Evolutionary conservation across 1,284 basidiomycete species (phyloP).

Genomic region (Melampsora americana): DNA sequence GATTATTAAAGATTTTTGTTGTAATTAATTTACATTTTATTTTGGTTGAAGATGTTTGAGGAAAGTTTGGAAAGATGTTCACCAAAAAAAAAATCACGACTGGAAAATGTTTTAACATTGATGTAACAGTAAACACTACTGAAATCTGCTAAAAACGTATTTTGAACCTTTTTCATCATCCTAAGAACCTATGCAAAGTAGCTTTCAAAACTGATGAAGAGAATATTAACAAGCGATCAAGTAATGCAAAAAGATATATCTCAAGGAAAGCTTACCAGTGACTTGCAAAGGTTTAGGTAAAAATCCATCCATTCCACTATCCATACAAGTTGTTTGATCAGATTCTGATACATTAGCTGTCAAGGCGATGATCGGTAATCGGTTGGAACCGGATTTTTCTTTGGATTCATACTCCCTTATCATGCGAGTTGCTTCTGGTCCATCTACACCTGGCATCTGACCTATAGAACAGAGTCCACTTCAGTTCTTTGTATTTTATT

Average conservation of each 20-base stretch:
- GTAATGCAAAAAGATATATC: background rate
- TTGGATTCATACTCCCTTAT: constrained; percentile 24
- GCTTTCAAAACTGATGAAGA: constrained; percentile 25
- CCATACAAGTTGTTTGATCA: constrained; percentile 20
- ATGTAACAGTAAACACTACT: no score
- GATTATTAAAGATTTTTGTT: background rate
- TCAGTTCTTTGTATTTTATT: background rate
- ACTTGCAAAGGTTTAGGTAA: constrained; percentile 37
- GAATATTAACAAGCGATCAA: background rate
- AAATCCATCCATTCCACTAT: constrained; percentile 41
- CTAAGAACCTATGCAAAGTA: constrained; percentile 34
- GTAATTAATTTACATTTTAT: background rate
- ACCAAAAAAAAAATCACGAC: background rate
- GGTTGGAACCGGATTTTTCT: background rate
- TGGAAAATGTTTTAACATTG: background rate
- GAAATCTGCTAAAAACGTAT: no score
- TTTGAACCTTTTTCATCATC: background rate
- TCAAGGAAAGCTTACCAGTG: constrained; percentile 15
- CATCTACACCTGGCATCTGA: constrained; percentile 42
- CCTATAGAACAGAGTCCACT: background rate
- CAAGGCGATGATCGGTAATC: constrained; percentile 34
- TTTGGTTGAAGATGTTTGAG: background rate
- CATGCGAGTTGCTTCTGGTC: constrained; percentile 18
- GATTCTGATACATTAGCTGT: constrained; percentile 39
- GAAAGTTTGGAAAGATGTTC: background rate